Evolutionary conservation across 257 asterid species (phyloP).

Genomic region (Rauvolfia tetraphylla): DNA sequence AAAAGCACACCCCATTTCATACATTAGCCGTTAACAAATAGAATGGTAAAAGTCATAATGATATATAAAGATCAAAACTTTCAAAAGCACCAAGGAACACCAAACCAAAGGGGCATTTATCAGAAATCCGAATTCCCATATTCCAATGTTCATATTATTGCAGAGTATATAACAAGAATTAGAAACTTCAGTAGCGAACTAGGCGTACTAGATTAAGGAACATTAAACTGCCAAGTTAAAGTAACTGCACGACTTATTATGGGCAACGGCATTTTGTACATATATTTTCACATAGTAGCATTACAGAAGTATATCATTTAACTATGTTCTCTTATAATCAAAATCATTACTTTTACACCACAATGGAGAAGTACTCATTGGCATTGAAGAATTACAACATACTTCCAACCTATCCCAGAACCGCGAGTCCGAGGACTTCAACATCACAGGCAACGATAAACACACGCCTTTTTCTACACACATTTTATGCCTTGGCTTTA

Average conservation of each 20-base stretch:
- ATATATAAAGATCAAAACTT: not conserved
- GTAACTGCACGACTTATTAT: not conserved
- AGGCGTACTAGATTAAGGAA: not conserved
- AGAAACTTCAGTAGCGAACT: not conserved
- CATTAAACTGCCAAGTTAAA: not conserved
- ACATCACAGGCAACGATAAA: conserved; percentile 75
- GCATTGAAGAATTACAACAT: conserved; percentile 67
- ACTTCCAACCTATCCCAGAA: conserved; percentile 67
- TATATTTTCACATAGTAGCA: not conserved
- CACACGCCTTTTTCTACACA: conserved; percentile 76
- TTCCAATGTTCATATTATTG: not conserved
- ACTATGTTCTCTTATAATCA: conserved; percentile 18
- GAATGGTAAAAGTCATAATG: too few relatives aligned
- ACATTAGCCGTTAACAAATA: not conserved
- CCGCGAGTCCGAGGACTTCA: conserved; percentile 51
- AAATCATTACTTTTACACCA: conserved; percentile 39
- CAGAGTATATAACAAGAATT: not conserved
- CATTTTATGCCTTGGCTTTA: conserved; percentile 67
- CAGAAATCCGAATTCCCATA: not conserved
- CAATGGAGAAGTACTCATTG: conserved; percentile 71
- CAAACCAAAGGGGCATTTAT: not conserved
- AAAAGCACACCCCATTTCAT: not conserved
- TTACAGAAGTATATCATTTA: conserved; percentile 6
- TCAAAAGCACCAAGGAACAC: not conserved
- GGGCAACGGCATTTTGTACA: not conserved